Base-by-base conservation (phyloP, 495 filamentous ascomycete species). In the Penicillium salamii region DNA sequence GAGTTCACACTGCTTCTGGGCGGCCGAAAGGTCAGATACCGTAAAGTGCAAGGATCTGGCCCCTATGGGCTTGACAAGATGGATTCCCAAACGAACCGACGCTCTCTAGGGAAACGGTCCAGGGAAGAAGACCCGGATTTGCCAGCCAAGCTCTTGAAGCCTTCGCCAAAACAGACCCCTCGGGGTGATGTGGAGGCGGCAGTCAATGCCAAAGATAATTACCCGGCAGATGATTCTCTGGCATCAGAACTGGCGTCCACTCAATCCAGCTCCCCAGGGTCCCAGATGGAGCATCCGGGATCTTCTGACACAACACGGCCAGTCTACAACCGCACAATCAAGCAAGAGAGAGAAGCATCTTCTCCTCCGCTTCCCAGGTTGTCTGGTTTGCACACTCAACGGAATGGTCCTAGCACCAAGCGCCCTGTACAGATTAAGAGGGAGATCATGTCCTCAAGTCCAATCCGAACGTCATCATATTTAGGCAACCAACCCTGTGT, bases 271-370 rank as follows among this genome's bases (percentile, higher is more conserved):
- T 34, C 26, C 12, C 52, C 70, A 18, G 26, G 31, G 35, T 8
- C 18, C 15, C 41, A 46, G 32, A 4, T 33, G 8, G 29, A 37
- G 28, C 32, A 42, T 2, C 52, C 50, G 4, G 51, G 41, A 24
- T 69, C 66, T 34, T 77, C 75, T 7, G 75, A 80, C 50, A 52
- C 52, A 33, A 31, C 35, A 8, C 15, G 12, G 14, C 20, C 72
- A 19, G 39, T 78, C n/a, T 58, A 77, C 9, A 75, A 46, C 23
- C 42, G 40, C 12, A 43, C 37, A 24, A 36, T 21, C 7, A 57
- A 54, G 26, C 67, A 68, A 50, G 52, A 54, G 29, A 67, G 63
- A 32, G 50, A 53, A 19, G 15, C 14, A 36, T 36, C 21, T 59
- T 57, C 46, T 8, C 49, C 40, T 1, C 20, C 13, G 18, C 35